phyloP scores from a whole-genome alignment of 495 filamentous ascomycete genomes.

The Trichocladium uniseriatum region DNA sequence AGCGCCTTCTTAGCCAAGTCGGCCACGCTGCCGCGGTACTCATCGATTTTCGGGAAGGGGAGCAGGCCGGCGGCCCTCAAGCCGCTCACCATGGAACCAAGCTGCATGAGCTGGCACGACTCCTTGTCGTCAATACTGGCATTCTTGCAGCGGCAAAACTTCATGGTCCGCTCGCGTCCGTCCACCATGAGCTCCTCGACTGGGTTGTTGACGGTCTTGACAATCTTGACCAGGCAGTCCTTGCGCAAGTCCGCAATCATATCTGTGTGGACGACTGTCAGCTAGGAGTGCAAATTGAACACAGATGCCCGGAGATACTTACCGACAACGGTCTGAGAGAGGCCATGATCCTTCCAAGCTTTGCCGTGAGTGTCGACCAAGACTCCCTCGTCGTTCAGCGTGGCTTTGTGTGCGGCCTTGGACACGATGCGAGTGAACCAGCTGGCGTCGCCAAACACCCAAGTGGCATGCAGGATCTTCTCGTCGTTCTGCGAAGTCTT shows the following conservation, averaged over 20 bases:
- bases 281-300: neutral
- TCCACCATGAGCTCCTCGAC: conserved; percentile 4
- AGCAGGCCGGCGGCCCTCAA: conserved; percentile 4
- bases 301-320: neutral
- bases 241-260: conserved; percentile 5
- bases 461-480: conserved; percentile 14
- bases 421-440: conserved; percentile 8
- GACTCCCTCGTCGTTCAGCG: neutral
- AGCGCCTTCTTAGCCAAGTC: conserved; percentile 4
- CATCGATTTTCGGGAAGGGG: conserved; percentile 2
- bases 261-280: neutral
- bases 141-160: conserved; percentile 14
- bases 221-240: conserved; percentile 2
- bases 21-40: conserved; percentile 12
- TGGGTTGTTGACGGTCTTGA: neutral
- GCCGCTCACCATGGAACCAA: conserved; percentile 14
- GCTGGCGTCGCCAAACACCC: conserved; percentile 17
- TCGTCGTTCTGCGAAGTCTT: conserved; percentile 6
- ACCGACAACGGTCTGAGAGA: conserved; percentile 13
- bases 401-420: conserved; percentile 13
- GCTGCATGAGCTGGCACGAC: conserved; percentile 13
- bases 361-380: conserved; percentile 9
- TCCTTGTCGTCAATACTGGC: conserved; percentile 3
- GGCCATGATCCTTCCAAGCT: conserved; percentile 9
- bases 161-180: neutral